Base-by-base conservation (phyloP, 177 flowering plant genomes). In the Vitis hybrid region DNA sequence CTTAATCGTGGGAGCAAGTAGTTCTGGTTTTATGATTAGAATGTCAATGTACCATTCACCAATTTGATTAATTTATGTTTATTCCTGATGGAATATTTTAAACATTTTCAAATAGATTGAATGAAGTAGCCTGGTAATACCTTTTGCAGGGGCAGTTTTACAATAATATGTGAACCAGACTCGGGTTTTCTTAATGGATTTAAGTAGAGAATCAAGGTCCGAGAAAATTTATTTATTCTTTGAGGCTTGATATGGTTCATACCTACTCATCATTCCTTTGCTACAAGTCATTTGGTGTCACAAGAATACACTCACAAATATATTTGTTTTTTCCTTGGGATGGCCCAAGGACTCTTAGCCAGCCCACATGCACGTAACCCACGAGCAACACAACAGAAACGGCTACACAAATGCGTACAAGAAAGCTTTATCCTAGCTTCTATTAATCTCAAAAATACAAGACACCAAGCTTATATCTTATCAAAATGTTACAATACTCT, bases 1-100 rank as follows among this genome's bases (percentile, higher is more conserved):
- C 90, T 92, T 66, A 88, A 56, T 87, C 80, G 85, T 75, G 90
- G 84, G 75, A 84, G 83, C 70, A 85, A 83, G 80, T 84, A 81
- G 68, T 52, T 24, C 18, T 13, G 19, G 17, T 70, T 67, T 62
- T 48, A 9, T 21, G 1, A 19, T 46, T 49, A 48, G 56, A 61
- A 61, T 13, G 60, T 61, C 27, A 35, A 35, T 35, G 46, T 35
- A 35, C 46, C 46, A 35, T 35, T 35, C 46, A 5, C 6, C 46
- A 5, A 5, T 35, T 35, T 8, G 11, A 6, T 57, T 54, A 54
- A 54, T 54, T 54, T 54, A 14, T 14, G 21, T 19, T 14, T 57
- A 11, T 57, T 15, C 9, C 13, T 57, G 12, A 57, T 57, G 60
- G 60, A 7, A 21, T 18, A 57, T 57, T 57, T 21, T 15, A 18